Evolutionary conservation across 2,329 filamentous ascomycete genomes (phyloP), one percentile per base, ranked within the genome.

Genomic region (Leptodontidium sp.): DNA sequence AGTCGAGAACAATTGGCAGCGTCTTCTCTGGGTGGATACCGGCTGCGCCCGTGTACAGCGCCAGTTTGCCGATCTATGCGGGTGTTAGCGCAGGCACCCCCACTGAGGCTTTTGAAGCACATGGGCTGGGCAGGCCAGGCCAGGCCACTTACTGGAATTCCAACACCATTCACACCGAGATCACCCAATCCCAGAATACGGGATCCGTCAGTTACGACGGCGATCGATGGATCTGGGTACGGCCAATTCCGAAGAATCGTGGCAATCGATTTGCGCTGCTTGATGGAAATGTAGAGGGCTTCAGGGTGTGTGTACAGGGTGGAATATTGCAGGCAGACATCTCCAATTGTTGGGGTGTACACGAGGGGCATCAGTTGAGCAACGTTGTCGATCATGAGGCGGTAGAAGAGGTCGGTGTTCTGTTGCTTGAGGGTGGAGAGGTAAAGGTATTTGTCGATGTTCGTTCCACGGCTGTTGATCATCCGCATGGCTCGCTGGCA

Each of bases 281-380:
- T 92, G 82, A 93, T 98, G 70, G 94, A 98, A 73, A 99, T 92
- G 84, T 98, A 99, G 82, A 98, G 88, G 73, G 92, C 94, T 85
- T 98, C 96, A 26, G 96, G 94, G 75, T 94, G 92, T 70, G 94
- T 97, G 85, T 97, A 98, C 76, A 98, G 89, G 77, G 95, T 93
- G 49, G 94, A 97, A 88, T 97, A 99, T 82, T 95, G 91, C 79
- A 97, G 86, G 84, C 96, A 99, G 74, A 97, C 96, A 80, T 98
- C 95, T 77, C 96, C 96, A 76, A 99, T 94, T 77, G 92, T 94
- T 57, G 93, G 93, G 21, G 93, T 96, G 84, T 96, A 96, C 76
- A 96, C 93, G 73, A 95, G 84, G 61, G 93, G 93, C 82, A 93
- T 94, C 74, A 95, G 83, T 76, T 94, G 91, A 82, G 91, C 85